These are phyloP conservation scores for Infundibulicybe gibba DNA, from an alignment of 768 basidiomycete species.

Conservation along the genomic window DNA sequence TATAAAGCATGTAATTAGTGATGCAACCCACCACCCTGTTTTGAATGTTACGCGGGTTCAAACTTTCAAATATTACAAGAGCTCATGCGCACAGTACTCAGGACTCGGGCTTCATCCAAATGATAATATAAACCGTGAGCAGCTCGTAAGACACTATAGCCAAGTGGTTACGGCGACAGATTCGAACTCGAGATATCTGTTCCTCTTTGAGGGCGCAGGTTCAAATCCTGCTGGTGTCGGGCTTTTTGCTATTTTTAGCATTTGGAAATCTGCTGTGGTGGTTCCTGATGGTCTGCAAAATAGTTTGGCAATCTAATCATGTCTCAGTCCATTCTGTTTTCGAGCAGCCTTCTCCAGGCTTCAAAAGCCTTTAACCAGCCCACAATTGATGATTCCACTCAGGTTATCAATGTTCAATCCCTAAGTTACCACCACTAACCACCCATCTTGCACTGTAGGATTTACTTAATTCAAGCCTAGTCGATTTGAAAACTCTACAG, in stretches of 20 bases:
- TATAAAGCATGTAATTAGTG: background rate
- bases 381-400: conserved; percentile 38
- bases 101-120: too few relatives aligned
- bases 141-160: conserved; percentile 44
- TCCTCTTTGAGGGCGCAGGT: conserved; percentile 19
- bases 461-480: conserved; percentile 49
- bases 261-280: background rate
- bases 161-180: conserved; percentile 80
- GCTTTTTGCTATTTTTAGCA: conserved; percentile 1
- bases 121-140: too few relatives aligned
- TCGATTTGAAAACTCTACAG: conserved; percentile 51
- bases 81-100: too few relatives aligned
- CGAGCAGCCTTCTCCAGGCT: conserved; percentile 28
- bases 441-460: conserved; percentile 35
- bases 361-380: conserved; percentile 36
- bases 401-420: conserved; percentile 21
- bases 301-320: conserved; percentile 5
- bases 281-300: too few relatives aligned
- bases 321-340: conserved; percentile 34
- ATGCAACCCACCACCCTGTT: too few relatives aligned
- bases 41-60: too few relatives aligned
- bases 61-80: too few relatives aligned
- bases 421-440: background rate
- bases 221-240: conserved; percentile 19
- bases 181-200: conserved; percentile 40